Conservation (phyloP, 345 rosid species). For the Conringia planisiliqua region DNA sequence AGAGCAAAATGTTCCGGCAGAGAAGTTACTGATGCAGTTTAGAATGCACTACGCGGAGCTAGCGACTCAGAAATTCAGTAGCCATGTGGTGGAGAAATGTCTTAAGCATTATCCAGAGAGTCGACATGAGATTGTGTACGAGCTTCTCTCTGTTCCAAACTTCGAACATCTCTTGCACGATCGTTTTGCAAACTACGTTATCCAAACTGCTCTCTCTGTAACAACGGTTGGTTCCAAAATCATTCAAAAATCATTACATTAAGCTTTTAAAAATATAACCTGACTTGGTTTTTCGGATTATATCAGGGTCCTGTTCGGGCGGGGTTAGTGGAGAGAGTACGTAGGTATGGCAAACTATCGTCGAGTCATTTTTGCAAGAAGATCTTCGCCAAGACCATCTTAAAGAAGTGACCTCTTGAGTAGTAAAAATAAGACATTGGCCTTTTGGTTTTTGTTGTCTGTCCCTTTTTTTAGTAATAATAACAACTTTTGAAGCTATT, state of each 20-base stretch:
- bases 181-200: constrained; percentile 74
- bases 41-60: constrained; percentile 52
- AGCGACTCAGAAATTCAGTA: constrained; percentile 40
- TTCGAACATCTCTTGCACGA: constrained; percentile 59
- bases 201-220: constrained; percentile 61
- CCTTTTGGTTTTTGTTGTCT: too few relatives aligned
- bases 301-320: too few relatives aligned
- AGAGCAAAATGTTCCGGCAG: constrained; percentile 43
- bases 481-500: too few relatives aligned
- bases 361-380: too few relatives aligned
- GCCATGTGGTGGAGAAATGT: constrained; percentile 68
- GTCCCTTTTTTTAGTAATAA: too few relatives aligned
- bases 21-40: constrained; percentile 35
- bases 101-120: constrained; percentile 47
- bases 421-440: too few relatives aligned
- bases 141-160: constrained; percentile 41
- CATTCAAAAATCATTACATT: background rate
- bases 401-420: too few relatives aligned
- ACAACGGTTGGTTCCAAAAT: constrained; percentile 40
- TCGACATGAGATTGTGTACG: constrained; percentile 38
- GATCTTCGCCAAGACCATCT: too few relatives aligned
- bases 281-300: too few relatives aligned
- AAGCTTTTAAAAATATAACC: too few relatives aligned
- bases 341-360: too few relatives aligned
- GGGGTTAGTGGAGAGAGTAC: too few relatives aligned